Conservation (phyloP, 129 eudicot species). For the Deinandra increscens region DNA sequence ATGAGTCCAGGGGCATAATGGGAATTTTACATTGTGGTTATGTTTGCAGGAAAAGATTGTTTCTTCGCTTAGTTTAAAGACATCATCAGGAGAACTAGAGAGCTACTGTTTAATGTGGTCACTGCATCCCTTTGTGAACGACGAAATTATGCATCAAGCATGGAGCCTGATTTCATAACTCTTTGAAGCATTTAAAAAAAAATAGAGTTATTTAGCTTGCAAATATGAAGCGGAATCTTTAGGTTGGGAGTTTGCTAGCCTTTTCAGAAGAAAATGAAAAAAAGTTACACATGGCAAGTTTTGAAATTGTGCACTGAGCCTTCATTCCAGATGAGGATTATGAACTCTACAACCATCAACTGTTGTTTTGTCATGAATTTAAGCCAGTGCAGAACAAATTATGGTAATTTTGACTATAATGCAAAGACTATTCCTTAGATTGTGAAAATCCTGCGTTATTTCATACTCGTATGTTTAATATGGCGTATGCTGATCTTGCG, state of each 20-base stretch:
- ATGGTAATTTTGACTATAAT: neutral
- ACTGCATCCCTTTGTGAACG: conserved; percentile 67
- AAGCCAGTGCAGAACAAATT: too few relatives aligned
- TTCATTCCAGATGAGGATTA: neutral
- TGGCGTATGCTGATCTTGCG: too few relatives aligned
- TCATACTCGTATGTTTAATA: too few relatives aligned
- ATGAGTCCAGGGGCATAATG: neutral
- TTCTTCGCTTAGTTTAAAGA: conserved; percentile 53
- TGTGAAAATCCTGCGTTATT: too few relatives aligned
- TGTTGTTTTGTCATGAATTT: too few relatives aligned
- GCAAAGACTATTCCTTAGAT: neutral
- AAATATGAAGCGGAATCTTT: too few relatives aligned
- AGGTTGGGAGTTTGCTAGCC: neutral
- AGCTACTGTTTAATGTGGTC: conserved; percentile 91
- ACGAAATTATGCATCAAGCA: conserved; percentile 70
- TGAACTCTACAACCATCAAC: neutral
- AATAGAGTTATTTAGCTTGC: neutral
- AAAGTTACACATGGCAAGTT: neutral
- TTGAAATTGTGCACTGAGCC: neutral
- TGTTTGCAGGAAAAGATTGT: conserved; percentile 63
- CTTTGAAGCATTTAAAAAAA: neutral
- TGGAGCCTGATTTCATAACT: conserved; percentile 54
- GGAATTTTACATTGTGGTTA: conserved; percentile 1
- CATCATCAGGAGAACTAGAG: conserved; percentile 70
- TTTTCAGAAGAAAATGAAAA: neutral